Percentiles rank a stretch among this genome's conserved stretches.
Evolutionary conservation across 257 asterid species (phyloP).

Genomic region (Solanum tarapatanum): DNA sequence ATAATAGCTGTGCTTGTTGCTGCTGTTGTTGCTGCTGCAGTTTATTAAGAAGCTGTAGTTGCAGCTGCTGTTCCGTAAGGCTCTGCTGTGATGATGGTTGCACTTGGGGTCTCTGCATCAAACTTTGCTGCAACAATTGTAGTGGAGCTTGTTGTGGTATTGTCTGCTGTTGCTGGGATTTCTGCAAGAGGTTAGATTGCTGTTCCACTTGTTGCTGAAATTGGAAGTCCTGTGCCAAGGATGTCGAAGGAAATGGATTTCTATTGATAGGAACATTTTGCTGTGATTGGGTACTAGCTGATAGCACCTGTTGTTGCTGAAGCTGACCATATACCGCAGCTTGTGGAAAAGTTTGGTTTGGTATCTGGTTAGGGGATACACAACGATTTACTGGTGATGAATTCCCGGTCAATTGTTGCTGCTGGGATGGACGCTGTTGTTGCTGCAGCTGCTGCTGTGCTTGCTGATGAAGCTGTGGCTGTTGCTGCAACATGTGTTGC

Average conservation of each 20-base stretch:
- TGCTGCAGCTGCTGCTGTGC: conserved; percentile 35
- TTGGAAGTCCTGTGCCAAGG: conserved; percentile 47
- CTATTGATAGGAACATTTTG: conserved; percentile 27
- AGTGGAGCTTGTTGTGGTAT: conserved; percentile 40
- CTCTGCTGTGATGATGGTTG: conserved; percentile 42
- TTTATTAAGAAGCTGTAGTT: conserved; percentile 68
- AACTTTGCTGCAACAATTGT: conserved; percentile 41
- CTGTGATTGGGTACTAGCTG: conserved; percentile 28
- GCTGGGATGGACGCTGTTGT: conserved; percentile 18
- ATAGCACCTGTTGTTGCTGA: conserved; percentile 49
- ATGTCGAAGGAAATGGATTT: conserved; percentile 37
- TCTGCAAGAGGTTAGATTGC: conserved; percentile 33
- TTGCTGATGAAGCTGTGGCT: conserved; percentile 47
- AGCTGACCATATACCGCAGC: conserved; percentile 33
- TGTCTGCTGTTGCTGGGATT: conserved; percentile 49
- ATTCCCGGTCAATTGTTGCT: conserved; percentile 22
- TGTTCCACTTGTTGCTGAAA: conserved; percentile 59
- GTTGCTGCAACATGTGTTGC: background rate
- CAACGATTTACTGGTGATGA: conserved; percentile 24
- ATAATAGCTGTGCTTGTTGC: conserved; percentile 34
- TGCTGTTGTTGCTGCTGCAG: conserved; percentile 37
- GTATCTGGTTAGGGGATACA: conserved; percentile 22
- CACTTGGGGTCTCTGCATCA: conserved; percentile 41
- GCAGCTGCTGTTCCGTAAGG: conserved; percentile 64
- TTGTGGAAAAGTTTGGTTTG: conserved; percentile 45